Conservation (phyloP, 441 rosid genomes). For the Erodium moschatum region DNA sequence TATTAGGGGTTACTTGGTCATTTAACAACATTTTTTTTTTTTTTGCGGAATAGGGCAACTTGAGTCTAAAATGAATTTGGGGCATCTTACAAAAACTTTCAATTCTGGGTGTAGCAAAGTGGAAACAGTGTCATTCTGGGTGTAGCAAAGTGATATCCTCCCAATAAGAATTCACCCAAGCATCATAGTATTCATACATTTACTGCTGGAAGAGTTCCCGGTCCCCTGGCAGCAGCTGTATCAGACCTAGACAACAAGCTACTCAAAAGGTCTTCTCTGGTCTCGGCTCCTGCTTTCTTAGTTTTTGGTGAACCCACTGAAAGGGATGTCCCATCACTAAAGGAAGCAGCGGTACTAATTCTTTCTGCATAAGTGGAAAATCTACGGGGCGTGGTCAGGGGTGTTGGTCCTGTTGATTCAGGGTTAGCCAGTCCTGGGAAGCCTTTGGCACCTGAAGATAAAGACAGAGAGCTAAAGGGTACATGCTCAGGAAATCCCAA, state of each 20-base stretch:
- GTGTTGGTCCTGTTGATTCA: slow-evolving; percentile 47
- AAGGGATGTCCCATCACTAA: slow-evolving; percentile 52
- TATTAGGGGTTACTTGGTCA: too few relatives aligned
- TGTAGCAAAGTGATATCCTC: too few relatives aligned
- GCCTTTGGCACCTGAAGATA: slow-evolving; percentile 37
- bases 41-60: too few relatives aligned
- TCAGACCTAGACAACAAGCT: slow-evolving; percentile 61
- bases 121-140: too few relatives aligned
- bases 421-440: slow-evolving; percentile 34
- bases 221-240: slow-evolving; percentile 36
- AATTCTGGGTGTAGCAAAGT: too few relatives aligned
- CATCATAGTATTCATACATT: slow-evolving; percentile 42
- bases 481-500: slow-evolving; percentile 44
- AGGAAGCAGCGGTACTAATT: slow-evolving; percentile 71
- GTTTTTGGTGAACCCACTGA: slow-evolving; percentile 63
- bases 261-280: slow-evolving; percentile 55
- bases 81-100: too few relatives aligned
- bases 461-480: slow-evolving; percentile 45
- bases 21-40: too few relatives aligned
- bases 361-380: slow-evolving; percentile 74
- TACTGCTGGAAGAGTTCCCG: slow-evolving; percentile 37
- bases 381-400: slow-evolving; percentile 47
- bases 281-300: slow-evolving; percentile 87
- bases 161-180: background rate
- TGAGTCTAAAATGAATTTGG: too few relatives aligned